Percentiles rank a stretch among this genome's conserved stretches.
Evolutionary conservation across 306 rosid species (phyloP).

Genomic region (Pyrus bretschneideri): DNA sequence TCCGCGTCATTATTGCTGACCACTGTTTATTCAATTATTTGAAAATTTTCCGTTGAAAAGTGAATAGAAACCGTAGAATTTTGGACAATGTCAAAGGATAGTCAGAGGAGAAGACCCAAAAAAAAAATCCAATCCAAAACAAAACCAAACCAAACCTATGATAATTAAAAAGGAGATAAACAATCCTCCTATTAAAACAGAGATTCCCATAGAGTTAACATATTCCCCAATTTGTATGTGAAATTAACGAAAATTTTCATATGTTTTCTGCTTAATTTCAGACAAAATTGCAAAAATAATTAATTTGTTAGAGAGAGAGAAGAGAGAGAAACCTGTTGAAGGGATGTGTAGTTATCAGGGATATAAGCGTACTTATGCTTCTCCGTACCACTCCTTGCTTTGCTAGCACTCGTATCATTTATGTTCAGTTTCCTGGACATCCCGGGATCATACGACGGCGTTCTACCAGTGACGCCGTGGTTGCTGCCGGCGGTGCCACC

Average conservation of each 20-base stretch:
- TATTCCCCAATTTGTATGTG: background rate
- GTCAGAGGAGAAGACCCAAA: background rate
- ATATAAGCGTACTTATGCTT: constrained; percentile 51
- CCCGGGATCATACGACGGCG: background rate
- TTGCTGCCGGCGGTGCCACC: background rate
- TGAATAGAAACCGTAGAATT: background rate
- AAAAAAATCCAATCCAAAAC: background rate
- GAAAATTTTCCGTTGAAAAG: background rate
- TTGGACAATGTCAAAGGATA: background rate
- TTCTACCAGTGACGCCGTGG: background rate
- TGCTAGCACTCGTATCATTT: background rate
- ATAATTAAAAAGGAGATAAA: background rate
- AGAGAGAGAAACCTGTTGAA: constrained; percentile 46
- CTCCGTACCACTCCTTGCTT: background rate
- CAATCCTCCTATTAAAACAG: background rate
- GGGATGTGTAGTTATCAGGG: constrained; percentile 48
- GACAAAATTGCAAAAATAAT: background rate
- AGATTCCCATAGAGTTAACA: background rate
- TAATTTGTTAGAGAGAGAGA: background rate
- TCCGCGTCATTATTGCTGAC: no score
- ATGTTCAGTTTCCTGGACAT: background rate
- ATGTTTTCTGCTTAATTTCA: background rate
- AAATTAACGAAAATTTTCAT: background rate
- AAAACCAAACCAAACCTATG: background rate
- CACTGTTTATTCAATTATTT: background rate